A percentile compares a stretch with the other conserved stretches of the same genome.
Conservation (phyloP, 768 basidiomycete genomes). For the Termitomyces sp. region DNA sequence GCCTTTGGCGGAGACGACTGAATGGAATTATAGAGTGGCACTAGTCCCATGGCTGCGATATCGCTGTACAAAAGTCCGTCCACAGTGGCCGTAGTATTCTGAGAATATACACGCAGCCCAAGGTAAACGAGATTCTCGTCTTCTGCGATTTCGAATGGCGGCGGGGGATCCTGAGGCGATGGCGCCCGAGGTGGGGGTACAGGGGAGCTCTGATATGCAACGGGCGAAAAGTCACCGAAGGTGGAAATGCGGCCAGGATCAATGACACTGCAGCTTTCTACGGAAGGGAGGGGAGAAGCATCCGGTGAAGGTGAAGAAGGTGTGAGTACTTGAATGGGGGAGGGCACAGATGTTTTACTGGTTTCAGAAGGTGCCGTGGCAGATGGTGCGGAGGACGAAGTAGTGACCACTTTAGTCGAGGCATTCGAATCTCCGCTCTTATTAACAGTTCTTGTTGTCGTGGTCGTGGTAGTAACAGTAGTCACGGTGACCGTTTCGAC, state of each 20-base stretch:
- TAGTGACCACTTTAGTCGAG: background rate
- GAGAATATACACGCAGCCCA: slow-evolving; percentile 39
- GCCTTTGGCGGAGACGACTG: background rate
- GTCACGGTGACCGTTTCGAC: slow-evolving; percentile 20
- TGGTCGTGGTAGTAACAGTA: slow-evolving; percentile 18
- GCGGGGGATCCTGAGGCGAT: slow-evolving; percentile 2
- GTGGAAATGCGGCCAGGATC: slow-evolving; percentile 12
- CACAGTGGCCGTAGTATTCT: slow-evolving; percentile 36
- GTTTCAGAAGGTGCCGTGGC: background rate
- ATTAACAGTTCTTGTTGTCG: slow-evolving; percentile 12
- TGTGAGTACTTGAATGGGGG: background rate
- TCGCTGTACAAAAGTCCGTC: slow-evolving; percentile 20
- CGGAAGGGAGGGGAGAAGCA: background rate
- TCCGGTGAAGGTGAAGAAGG: background rate
- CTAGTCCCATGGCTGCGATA: background rate
- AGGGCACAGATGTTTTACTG: background rate
- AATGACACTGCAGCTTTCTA: slow-evolving; percentile 10
- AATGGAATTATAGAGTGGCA: background rate
- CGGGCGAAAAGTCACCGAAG: background rate
- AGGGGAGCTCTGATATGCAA: background rate
- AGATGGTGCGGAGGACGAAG: background rate
- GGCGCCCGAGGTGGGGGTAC: background rate
- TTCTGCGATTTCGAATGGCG: slow-evolving; percentile 17
- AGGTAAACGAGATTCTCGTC: slow-evolving; percentile 37
- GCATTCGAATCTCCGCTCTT: slow-evolving; percentile 9